Evolutionary conservation across 2,329 filamentous ascomycete genomes (phyloP).

Genomic region (Cladosporium sp.): DNA sequence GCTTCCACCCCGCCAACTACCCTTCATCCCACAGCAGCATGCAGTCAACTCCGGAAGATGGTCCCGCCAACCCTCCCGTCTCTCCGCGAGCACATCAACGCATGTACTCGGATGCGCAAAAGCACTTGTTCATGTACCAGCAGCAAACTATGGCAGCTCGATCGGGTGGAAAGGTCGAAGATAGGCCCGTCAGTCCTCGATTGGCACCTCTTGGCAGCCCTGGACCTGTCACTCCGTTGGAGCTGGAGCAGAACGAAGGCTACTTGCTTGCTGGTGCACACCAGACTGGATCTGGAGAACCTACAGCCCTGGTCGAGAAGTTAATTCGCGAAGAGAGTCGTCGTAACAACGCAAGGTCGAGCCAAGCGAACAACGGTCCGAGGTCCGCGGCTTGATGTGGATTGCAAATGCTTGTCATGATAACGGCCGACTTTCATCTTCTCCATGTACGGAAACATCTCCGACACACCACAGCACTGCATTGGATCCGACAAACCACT

Average conservation of each 20-base stretch:
- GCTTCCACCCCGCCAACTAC: constrained; percentile 56
- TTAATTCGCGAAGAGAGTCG: constrained; percentile 48
- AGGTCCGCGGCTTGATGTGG: not conserved
- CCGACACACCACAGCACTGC: not conserved
- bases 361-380: constrained; percentile 10
- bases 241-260: constrained; percentile 46
- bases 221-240: constrained; percentile 54
- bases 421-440: constrained; percentile 6
- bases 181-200: constrained; percentile 50
- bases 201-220: constrained; percentile 53
- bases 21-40: constrained; percentile 39
- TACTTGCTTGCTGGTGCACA: constrained; percentile 50
- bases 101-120: constrained; percentile 51
- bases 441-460: not conserved
- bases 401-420: not conserved
- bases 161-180: constrained; percentile 23
- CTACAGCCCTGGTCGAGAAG: constrained; percentile 48
- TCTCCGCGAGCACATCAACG: constrained; percentile 46
- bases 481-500: not conserved
- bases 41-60: constrained; percentile 40
- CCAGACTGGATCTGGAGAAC: constrained; percentile 23
- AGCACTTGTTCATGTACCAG: constrained; percentile 51
- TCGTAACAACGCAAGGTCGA: constrained; percentile 25
- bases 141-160: constrained; percentile 40
- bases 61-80: constrained; percentile 45